Conservation (phyloP, 1,284 basidiomycete species). For the Phaffia rhodozyma region DNA sequence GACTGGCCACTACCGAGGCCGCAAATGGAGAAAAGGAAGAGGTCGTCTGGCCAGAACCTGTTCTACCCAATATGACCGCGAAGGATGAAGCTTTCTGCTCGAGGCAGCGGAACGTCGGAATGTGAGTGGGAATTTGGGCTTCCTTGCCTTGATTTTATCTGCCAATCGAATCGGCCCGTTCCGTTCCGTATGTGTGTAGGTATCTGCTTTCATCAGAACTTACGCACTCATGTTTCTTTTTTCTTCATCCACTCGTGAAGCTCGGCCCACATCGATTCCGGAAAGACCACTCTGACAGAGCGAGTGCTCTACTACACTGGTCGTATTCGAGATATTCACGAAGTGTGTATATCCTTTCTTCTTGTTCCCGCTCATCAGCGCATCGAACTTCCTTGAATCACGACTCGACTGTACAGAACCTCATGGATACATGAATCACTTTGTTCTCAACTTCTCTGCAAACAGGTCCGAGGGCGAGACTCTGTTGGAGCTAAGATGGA, state of each 20-base stretch:
- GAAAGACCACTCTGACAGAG: slow-evolving; percentile 98
- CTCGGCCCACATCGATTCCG: slow-evolving; percentile 91
- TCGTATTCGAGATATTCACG: slow-evolving; percentile 89
- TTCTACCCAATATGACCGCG: slow-evolving; percentile 29
- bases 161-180: neutral
- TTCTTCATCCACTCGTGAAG: slow-evolving; percentile 19
- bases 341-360: slow-evolving; percentile 47
- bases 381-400: neutral
- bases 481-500: slow-evolving; percentile 99
- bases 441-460: neutral
- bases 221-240: neutral
- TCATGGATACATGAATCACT: neutral
- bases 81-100: slow-evolving; percentile 28
- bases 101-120: slow-evolving; percentile 37
- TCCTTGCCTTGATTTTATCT: neutral
- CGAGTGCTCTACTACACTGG: slow-evolving; percentile 95
- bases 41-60: slow-evolving; percentile 29
- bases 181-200: neutral
- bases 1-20: neutral
- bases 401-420: neutral
- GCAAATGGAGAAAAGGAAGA: slow-evolving; percentile 17
- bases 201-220: neutral
- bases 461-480: slow-evolving; percentile 75
- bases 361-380: slow-evolving; percentile 6
- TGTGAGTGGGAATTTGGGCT: slow-evolving; percentile 25